phyloP scores from a whole-genome alignment of 2,329 filamentous ascomycete species.

The Fusarium mangiferae region DNA sequence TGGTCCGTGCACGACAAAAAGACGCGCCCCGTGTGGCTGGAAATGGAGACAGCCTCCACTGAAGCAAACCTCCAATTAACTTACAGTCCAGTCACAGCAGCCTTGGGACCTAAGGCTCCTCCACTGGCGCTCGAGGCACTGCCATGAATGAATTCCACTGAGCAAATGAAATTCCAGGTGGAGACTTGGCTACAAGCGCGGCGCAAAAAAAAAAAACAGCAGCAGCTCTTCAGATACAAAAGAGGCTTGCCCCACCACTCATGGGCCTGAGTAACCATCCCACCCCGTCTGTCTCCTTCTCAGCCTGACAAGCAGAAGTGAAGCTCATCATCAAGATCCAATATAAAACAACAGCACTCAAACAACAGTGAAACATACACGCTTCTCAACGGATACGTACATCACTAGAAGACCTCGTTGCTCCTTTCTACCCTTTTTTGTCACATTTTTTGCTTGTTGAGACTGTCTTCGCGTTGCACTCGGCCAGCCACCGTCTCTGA shows the following conservation, averaged over 20 bases:
- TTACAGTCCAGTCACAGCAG: not conserved
- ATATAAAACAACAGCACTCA: constrained; percentile 8
- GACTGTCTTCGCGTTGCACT: constrained; percentile 16
- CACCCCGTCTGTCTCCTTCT: constrained; percentile 40
- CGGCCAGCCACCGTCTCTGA: constrained; percentile 15
- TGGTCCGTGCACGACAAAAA: constrained; percentile 38
- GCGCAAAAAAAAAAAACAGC: constrained; percentile 20
- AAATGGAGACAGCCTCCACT: not conserved
- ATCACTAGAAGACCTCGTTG: not conserved
- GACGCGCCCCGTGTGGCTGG: constrained; percentile 29
- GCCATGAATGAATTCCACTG: constrained; percentile 4
- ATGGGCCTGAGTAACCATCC: constrained; percentile 41
- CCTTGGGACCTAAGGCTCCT: constrained; percentile 23
- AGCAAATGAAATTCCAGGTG: constrained; percentile 22
- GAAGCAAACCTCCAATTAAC: not conserved
- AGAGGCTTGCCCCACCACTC: constrained; percentile 47
- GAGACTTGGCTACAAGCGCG: constrained; percentile 23
- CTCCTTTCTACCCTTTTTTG: not conserved
- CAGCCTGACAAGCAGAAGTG: constrained; percentile 6
- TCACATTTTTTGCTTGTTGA: not conserved
- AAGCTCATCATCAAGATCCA: constrained; percentile 20
- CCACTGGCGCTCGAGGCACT: not conserved
- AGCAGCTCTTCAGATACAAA: constrained; percentile 41
- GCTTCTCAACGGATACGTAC: not conserved
- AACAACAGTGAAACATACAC: constrained; percentile 11